These are phyloP conservation scores for Biscogniauxia mediterranea DNA, from an alignment of 2,329 filamentous ascomycete genomes.

Conservation along the genomic window DNA sequence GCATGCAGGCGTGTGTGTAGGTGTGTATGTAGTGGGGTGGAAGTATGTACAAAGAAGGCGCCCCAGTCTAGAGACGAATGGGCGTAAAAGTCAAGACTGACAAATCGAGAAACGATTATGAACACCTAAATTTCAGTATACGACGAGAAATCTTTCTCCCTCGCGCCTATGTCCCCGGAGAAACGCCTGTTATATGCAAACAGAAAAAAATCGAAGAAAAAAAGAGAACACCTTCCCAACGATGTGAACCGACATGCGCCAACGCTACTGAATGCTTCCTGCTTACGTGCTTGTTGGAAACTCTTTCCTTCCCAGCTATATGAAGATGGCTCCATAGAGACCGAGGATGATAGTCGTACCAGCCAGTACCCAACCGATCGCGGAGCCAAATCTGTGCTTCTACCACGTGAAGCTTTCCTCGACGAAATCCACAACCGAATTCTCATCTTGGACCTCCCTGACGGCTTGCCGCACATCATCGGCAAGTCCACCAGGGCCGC, in stretches of 20 bases:
- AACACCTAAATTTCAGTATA: not conserved
- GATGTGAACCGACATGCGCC: not conserved
- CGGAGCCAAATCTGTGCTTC: conserved; percentile 7
- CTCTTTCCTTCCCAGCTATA: not conserved
- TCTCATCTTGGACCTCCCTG: conserved; percentile 58
- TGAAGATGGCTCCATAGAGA: not conserved
- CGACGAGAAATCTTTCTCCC: not conserved
- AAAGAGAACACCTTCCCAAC: not conserved
- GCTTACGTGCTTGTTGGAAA: conserved; percentile 5
- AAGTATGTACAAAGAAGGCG: not conserved
- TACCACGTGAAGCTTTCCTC: conserved; percentile 75
- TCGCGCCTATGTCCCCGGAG: not conserved
- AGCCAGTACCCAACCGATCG: not conserved
- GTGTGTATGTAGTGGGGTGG: not conserved
- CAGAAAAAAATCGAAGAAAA: conserved; percentile 3
- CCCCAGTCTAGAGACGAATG: not conserved
- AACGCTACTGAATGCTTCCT: not conserved
- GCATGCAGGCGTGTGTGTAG: not conserved
- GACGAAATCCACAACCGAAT: conserved; percentile 67
- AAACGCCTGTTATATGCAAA: not conserved
- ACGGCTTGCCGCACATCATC: conserved; percentile 74
- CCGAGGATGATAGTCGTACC: not conserved
- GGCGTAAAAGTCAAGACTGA: not conserved
- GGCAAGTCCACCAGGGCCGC: conserved; percentile 70
- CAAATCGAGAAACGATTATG: not conserved